phyloP scores from a whole-genome alignment of 257 asterid species.

The Gentiana straminea region DNA sequence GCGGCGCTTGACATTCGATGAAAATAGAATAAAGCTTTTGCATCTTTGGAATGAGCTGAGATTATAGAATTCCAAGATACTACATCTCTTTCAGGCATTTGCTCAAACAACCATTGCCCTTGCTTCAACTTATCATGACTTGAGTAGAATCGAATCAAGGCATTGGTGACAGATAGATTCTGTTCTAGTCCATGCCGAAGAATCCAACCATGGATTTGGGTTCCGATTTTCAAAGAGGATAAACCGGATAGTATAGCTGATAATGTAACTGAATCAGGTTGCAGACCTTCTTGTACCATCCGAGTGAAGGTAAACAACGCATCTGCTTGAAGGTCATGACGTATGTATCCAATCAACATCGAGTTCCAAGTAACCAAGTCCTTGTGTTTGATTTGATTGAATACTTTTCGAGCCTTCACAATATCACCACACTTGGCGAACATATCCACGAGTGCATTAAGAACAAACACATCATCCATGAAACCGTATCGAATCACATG shows the following conservation, averaged over 20 bases:
- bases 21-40: constrained; percentile 47
- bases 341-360: constrained; percentile 45
- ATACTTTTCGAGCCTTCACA: constrained; percentile 41
- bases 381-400: constrained; percentile 43
- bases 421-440: constrained; percentile 62
- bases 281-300: constrained; percentile 37
- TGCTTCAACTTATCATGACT: constrained; percentile 14
- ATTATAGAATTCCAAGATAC: constrained; percentile 85
- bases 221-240: constrained; percentile 20
- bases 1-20: constrained; percentile 35
- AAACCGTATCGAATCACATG: constrained; percentile 67
- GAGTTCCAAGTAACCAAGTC: constrained; percentile 59
- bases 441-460: constrained; percentile 73
- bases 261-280: constrained; percentile 51
- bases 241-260: constrained; percentile 39
- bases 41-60: constrained; percentile 51
- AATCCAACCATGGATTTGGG: constrained; percentile 66
- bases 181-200: constrained; percentile 42
- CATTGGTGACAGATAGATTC: constrained; percentile 43
- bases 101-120: constrained; percentile 46
- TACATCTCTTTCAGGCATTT: constrained; percentile 52
- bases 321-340: constrained; percentile 40
- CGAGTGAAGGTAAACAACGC: constrained; percentile 27
- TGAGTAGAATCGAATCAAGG: constrained; percentile 57
- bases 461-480: constrained; percentile 72